Base-by-base conservation (phyloP, 805 yeast species). In the Saccharomyces mikatae region DNA sequence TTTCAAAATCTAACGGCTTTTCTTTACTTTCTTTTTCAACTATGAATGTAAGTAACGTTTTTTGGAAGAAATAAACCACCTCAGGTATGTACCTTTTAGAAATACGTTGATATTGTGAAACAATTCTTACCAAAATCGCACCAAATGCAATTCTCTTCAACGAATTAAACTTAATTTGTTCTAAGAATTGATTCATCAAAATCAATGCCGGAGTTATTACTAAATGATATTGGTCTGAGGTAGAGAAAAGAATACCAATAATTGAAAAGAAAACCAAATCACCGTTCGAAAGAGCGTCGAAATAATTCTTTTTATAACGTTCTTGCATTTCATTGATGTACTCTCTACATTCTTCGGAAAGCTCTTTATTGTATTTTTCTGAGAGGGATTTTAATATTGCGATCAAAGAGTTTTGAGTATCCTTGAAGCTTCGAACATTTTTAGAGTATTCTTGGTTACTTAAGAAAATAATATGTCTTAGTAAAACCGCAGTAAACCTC, bases 211-310 rank as follows among this genome's bases (percentile, higher is more conserved):
- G 96, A 0, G 97, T 91, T 4, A 84, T 91, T 10, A 94, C 86
- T 56, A 90, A 76, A 74, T 94, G 99, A 71, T 87, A 92, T 66
- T 89, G 91, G 74, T 94, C 99, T 0, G 99, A 94, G 0, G 97
- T 89, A 0, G 99, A 91, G 66, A 87, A 94, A 4, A 90, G 67
- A 52, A 78, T 75, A 6, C 97, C 97, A 54, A 91, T 76, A 4
- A 89, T 62, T 0, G 83, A 76, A 63, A 85, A 87, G 56, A 86
- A 80, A 5, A 88, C 70, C 55, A 89, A 70, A 65, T 90, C 96
- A 1, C 64, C 55, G 14, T 58, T 58, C 3, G 80, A 72, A 14
- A 71, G 61, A 47, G 67, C 70, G 30, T 79, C 76, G 56, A 74
- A 76, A 31, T 65, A 61, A 8, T 63, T 62, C 13, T 64, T 62